phyloP scores from a whole-genome alignment of 371 early-diverging fungal genomes.

The Zychaea mexicana region DNA sequence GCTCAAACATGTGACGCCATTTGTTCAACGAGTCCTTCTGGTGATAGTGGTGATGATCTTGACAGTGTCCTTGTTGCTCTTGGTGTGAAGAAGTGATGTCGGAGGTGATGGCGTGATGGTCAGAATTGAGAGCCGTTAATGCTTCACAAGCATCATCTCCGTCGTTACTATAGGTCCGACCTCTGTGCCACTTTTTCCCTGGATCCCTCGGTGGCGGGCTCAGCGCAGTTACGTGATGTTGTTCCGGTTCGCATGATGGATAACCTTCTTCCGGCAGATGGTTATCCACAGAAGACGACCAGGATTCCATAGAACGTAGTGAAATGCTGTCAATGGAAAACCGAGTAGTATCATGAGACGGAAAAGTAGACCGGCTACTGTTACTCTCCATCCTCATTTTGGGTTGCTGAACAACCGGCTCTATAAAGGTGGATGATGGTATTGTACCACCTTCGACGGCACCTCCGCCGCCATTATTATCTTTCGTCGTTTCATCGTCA shows the following conservation, averaged over 20 bases:
- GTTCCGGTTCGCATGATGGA: neutral
- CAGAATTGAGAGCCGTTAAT: neutral
- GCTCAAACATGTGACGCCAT: neutral
- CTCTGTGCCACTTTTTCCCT: neutral
- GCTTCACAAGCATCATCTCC: slow-evolving; percentile 4
- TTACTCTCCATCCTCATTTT: neutral
- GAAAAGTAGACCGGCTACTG: neutral
- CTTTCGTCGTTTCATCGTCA: neutral
- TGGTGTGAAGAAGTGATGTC: neutral
- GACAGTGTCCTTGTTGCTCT: neutral
- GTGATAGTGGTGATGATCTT: neutral
- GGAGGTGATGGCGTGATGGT: no score
- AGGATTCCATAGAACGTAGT: neutral
- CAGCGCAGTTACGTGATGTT: slow-evolving; percentile 4
- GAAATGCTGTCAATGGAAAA: neutral
- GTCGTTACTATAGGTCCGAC: neutral
- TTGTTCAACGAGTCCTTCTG: neutral
- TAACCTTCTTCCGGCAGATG: neutral
- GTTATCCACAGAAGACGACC: neutral
- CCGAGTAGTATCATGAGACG: neutral
- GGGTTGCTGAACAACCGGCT: neutral
- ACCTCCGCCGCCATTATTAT: neutral
- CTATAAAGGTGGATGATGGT: no score
- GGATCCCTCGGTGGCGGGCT: slow-evolving; percentile 11
- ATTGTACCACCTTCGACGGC: neutral